Conservation (phyloP, 805 yeast species). For the Yarrowia hollandica region DNA sequence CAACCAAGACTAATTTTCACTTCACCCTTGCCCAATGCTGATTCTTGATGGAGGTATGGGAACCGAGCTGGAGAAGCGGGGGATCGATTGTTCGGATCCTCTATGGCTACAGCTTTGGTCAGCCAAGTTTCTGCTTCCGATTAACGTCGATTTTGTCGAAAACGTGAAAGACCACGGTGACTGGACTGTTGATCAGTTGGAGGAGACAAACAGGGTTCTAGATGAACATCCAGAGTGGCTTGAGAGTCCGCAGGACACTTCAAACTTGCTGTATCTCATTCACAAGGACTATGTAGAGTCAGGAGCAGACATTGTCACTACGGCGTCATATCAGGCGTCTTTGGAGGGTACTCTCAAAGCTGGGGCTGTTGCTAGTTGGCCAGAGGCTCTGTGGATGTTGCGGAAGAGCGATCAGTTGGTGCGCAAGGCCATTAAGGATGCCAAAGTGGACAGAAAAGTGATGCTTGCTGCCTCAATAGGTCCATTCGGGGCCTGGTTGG, state of each 20-base stretch:
- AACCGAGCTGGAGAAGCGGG: conserved; percentile 56
- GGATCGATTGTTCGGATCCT: conserved; percentile 46
- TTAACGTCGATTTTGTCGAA: background rate
- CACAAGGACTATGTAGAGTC: conserved; percentile 53
- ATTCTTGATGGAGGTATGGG: conserved; percentile 67
- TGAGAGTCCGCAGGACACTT: conserved; percentile 48
- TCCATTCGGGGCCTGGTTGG: conserved; percentile 71
- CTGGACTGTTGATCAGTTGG: background rate
- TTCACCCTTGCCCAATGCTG: conserved; percentile 12
- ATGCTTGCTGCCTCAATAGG: conserved; percentile 67
- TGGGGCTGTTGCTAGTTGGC: conserved; percentile 28
- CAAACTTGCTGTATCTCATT: conserved; percentile 48
- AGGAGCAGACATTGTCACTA: conserved; percentile 57
- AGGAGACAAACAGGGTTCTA: background rate
- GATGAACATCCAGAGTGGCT: conserved; percentile 9
- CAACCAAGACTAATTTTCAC: background rate
- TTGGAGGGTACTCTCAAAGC: conserved; percentile 42
- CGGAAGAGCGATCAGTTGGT: conserved; percentile 37
- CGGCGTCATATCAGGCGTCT: conserved; percentile 64
- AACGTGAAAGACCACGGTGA: background rate
- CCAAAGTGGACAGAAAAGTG: conserved; percentile 23
- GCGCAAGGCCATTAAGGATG: conserved; percentile 34
- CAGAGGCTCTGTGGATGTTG: conserved; percentile 31
- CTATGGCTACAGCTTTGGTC: conserved; percentile 52
- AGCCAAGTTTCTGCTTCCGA: conserved; percentile 44